phyloP scores from a whole-genome alignment of 306 rosid species.

The Cicer bijugum region DNA sequence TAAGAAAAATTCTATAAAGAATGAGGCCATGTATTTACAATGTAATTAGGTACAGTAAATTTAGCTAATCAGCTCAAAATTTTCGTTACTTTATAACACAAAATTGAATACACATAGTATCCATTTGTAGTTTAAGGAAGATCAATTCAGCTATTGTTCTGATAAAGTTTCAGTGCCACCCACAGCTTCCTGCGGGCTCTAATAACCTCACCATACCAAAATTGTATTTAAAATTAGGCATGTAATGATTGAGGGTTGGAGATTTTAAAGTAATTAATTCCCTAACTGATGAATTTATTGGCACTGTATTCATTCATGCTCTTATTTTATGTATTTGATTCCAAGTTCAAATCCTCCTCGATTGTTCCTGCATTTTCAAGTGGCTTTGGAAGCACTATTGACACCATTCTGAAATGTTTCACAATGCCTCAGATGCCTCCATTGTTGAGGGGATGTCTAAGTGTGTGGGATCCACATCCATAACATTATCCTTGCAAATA shows the following conservation, averaged over 20 bases:
- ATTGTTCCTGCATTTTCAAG: conserved; percentile 35
- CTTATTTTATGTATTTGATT: conserved; percentile 13
- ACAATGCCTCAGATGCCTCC: conserved; percentile 48
- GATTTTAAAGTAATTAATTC: background rate
- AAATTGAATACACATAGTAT: conserved; percentile 12
- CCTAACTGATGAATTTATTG: background rate
- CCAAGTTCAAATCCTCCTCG: conserved; percentile 39
- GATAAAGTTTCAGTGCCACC: conserved; percentile 3
- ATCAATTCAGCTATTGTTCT: background rate
- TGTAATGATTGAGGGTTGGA: background rate
- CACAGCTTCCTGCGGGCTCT: conserved; percentile 13
- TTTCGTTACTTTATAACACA: background rate
- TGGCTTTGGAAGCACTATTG: conserved; percentile 40
- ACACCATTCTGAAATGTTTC: conserved; percentile 47
- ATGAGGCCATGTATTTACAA: conserved; percentile 32
- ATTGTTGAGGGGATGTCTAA: conserved; percentile 43
- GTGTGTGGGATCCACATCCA: conserved; percentile 51
- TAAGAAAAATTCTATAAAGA: background rate
- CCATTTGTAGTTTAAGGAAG: background rate
- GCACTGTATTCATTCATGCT: background rate
- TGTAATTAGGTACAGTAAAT: background rate
- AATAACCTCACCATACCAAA: conserved; percentile 19
- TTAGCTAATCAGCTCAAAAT: background rate
- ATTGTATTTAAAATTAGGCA: conserved; percentile 3
- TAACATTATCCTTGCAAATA: conserved; percentile 39